Conservation (phyloP, 768 basidiomycete species). For the Saitozyma sp. region DNA sequence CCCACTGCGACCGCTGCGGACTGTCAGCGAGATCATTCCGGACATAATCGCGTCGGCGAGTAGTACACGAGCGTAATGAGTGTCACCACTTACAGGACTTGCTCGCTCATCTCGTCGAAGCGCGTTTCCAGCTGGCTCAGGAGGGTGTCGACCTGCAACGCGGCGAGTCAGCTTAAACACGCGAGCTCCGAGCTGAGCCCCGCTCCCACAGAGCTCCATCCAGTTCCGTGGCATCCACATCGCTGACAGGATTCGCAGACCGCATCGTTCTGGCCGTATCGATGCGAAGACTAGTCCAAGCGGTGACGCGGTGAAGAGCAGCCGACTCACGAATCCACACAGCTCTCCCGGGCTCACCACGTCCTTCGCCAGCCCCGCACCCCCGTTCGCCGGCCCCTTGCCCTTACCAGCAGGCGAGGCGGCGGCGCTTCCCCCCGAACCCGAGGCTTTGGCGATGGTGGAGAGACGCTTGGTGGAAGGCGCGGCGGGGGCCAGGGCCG, state of each 20-base stretch:
- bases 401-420: slow-evolving; percentile 3
- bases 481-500: slow-evolving; percentile 23
- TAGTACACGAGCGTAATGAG: slow-evolving; percentile 3
- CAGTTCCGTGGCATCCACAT: too few species aligned
- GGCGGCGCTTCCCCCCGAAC: not conserved
- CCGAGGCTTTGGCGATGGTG: slow-evolving; percentile 21
- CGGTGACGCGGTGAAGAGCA: not conserved
- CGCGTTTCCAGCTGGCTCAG: slow-evolving; percentile 83
- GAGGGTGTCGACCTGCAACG: slow-evolving; percentile 74
- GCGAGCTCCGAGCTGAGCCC: too few species aligned
- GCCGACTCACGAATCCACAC: slow-evolving; percentile 78
- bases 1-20: slow-evolving; percentile 18
- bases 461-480: slow-evolving; percentile 32
- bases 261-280: too few species aligned
- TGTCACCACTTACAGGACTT: slow-evolving; percentile 67
- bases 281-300: not conserved
- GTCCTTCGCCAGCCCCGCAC: slow-evolving; percentile 12
- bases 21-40: not conserved
- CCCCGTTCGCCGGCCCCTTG: not conserved
- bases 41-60: slow-evolving; percentile 6
- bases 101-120: slow-evolving; percentile 89
- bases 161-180: too few species aligned
- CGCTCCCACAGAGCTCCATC: too few species aligned
- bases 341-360: slow-evolving; percentile 82
- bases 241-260: too few species aligned